These are phyloP conservation scores for Albatrellus ellisii DNA, from an alignment of 768 basidiomycete species.

Conservation along the genomic window DNA sequence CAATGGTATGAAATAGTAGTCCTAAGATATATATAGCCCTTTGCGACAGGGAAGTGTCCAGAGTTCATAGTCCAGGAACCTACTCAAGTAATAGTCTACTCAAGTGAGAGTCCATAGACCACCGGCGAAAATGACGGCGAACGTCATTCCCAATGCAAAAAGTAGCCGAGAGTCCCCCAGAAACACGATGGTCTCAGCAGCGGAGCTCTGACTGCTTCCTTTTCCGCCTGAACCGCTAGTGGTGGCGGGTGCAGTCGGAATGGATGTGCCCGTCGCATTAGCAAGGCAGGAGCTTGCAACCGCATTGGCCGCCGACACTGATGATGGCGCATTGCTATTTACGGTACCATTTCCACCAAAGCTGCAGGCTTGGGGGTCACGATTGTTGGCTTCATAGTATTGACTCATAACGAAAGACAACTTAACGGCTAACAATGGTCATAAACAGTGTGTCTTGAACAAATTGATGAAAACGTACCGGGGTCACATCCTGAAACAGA, in stretches of 20 bases:
- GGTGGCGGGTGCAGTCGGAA: slow-evolving; percentile 35
- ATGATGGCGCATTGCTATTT: slow-evolving; percentile 39
- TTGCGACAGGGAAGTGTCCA: too few relatives aligned
- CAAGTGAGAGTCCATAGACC: slow-evolving; percentile 31
- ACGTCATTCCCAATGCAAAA: slow-evolving; percentile 24
- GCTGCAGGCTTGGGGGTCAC: slow-evolving; percentile 50
- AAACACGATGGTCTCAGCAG: slow-evolving; percentile 16
- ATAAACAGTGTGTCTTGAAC: neutral
- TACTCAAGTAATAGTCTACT: slow-evolving; percentile 3
- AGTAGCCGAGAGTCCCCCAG: slow-evolving; percentile 22
- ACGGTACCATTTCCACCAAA: slow-evolving; percentile 81
- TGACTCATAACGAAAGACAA: slow-evolving; percentile 74
- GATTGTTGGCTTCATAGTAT: slow-evolving; percentile 55
- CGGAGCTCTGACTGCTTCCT: slow-evolving; percentile 15
- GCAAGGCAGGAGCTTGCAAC: slow-evolving; percentile 58
- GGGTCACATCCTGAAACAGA: slow-evolving; percentile 68
- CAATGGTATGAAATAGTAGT: too few relatives aligned
- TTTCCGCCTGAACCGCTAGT: slow-evolving; percentile 13
- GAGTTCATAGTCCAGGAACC: too few relatives aligned
- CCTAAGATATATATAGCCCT: too few relatives aligned
- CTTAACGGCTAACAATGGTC: slow-evolving; percentile 43
- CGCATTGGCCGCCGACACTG: slow-evolving; percentile 33
- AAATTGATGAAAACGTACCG: slow-evolving; percentile 25
- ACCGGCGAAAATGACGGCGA: slow-evolving; percentile 25
- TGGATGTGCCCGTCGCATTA: slow-evolving; percentile 47